These are phyloP conservation scores for Calonectria ilicicola DNA, from an alignment of 2,329 filamentous ascomycete genomes.

Conservation along the genomic window DNA sequence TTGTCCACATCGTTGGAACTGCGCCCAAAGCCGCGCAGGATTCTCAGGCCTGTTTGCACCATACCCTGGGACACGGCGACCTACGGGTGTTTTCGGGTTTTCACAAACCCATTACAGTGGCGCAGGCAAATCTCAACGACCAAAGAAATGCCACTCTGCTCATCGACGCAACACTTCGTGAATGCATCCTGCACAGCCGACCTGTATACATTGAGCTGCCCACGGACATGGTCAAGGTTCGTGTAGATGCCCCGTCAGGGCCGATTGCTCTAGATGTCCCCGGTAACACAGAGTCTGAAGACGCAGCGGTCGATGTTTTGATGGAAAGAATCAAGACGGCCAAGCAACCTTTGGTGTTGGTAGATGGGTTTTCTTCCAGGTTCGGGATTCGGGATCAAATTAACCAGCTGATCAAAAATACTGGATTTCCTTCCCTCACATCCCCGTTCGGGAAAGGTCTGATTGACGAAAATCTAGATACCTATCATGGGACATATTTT, in stretches of 20 bases:
- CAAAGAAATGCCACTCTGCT: not conserved
- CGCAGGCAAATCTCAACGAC: constrained; percentile 48
- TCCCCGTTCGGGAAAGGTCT: constrained; percentile 63
- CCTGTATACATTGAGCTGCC: constrained; percentile 24
- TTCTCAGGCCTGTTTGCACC: constrained; percentile 59
- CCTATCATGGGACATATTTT: constrained; percentile 61
- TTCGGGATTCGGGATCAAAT: constrained; percentile 56
- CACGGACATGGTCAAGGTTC: constrained; percentile 6
- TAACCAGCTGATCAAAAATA: constrained; percentile 55
- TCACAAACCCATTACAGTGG: constrained; percentile 60
- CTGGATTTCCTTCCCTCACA: constrained; percentile 60
- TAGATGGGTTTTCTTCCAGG: constrained; percentile 62
- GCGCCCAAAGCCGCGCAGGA: constrained; percentile 57
- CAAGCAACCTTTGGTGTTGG: constrained; percentile 61
- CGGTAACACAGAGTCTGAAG: too few relatives aligned
- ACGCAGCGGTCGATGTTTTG: not conserved
- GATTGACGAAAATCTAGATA: constrained; percentile 59
- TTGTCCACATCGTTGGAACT: constrained; percentile 70
- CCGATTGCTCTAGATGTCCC: too few relatives aligned
- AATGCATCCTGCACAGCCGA: constrained; percentile 1
- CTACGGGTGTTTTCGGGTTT: constrained; percentile 63
- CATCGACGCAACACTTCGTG: constrained; percentile 3
- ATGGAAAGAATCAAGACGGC: constrained; percentile 53
- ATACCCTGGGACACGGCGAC: constrained; percentile 66
- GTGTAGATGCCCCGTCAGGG: not conserved